Evolutionary conservation across 2,329 filamentous ascomycete species (phyloP).

Genomic region (Xylaria sp.): DNA sequence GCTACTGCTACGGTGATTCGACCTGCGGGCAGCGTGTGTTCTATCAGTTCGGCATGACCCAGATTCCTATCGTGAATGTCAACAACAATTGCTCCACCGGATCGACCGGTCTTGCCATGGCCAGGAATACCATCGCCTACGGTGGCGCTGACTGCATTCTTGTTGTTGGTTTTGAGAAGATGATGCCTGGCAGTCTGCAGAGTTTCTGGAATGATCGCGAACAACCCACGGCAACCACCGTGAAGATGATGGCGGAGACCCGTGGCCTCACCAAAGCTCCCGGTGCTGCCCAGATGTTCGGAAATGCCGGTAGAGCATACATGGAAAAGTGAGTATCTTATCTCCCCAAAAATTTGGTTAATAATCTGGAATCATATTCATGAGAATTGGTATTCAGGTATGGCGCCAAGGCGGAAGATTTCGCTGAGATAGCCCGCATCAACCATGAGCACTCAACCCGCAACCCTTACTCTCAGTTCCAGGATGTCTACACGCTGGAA

Average conservation of each 20-base stretch:
- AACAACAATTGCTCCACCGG: conserved; percentile 99
- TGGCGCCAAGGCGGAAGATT: conserved; percentile 78
- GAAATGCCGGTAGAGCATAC: conserved; percentile 88
- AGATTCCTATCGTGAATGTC: conserved; percentile 94
- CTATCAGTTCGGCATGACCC: conserved; percentile 97
- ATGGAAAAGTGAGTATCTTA: conserved; percentile 69
- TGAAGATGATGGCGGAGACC: conserved; percentile 76
- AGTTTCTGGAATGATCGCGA: conserved; percentile 78
- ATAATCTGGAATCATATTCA: conserved; percentile 15
- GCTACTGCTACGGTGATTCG: conserved; percentile 95
- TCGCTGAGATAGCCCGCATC: conserved; percentile 87
- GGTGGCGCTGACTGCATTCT: conserved; percentile 83
- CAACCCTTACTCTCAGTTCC: conserved; percentile 98
- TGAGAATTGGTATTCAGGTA: conserved; percentile 47
- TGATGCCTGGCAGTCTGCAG: conserved; percentile 86
- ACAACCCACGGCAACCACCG: conserved; percentile 68
- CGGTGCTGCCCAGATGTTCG: conserved; percentile 87
- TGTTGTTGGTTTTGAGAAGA: conserved; percentile 96
- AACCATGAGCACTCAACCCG: conserved; percentile 88
- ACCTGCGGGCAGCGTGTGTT: conserved; percentile 95
- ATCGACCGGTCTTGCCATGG: conserved; percentile 85
- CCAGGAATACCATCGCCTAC: conserved; percentile 68
- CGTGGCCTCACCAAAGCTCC: conserved; percentile 77
- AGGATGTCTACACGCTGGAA: conserved; percentile 81
- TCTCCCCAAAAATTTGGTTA: background rate